Conservation (phyloP, 1,284 basidiomycete genomes). For the Ganoderma lingzhi region DNA sequence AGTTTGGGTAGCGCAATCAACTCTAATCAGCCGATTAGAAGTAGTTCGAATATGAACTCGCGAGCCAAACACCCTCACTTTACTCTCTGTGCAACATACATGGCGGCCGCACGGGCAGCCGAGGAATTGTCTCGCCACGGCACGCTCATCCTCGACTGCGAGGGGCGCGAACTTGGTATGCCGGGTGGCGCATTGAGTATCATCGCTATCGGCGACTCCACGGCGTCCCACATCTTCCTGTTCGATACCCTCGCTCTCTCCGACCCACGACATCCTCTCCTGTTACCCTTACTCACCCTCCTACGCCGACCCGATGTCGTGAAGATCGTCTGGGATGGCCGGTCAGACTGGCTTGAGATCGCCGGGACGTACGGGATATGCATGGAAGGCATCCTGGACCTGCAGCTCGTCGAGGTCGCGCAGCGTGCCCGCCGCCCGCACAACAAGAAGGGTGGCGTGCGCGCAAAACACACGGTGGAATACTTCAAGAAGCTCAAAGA, state of each 20-base stretch:
- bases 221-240: slow-evolving; percentile 49
- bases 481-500: slow-evolving; percentile 34
- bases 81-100: slow-evolving; percentile 14
- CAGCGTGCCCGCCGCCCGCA: slow-evolving; percentile 37
- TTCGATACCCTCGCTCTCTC: slow-evolving; percentile 47
- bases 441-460: slow-evolving; percentile 39
- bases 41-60: background rate
- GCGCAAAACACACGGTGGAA: slow-evolving; percentile 37
- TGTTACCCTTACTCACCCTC: slow-evolving; percentile 39
- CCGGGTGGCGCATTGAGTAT: slow-evolving; percentile 49
- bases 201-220: slow-evolving; percentile 50
- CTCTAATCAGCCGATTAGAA: background rate
- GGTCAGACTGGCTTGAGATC: slow-evolving; percentile 52
- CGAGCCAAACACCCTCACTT: background rate
- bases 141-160: slow-evolving; percentile 40
- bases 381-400: slow-evolving; percentile 47
- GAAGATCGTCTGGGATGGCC: slow-evolving; percentile 57
- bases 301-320: slow-evolving; percentile 41
- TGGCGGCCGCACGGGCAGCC: slow-evolving; percentile 20
- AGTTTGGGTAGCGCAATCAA: background rate
- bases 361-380: slow-evolving; percentile 39
- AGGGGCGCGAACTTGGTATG: slow-evolving; percentile 49
- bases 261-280: slow-evolving; percentile 27
- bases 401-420: slow-evolving; percentile 49
- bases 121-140: slow-evolving; percentile 26